Evolutionary conservation across 805 yeast genomes (phyloP).

Genomic region (Zygoascus flipseniorum): DNA sequence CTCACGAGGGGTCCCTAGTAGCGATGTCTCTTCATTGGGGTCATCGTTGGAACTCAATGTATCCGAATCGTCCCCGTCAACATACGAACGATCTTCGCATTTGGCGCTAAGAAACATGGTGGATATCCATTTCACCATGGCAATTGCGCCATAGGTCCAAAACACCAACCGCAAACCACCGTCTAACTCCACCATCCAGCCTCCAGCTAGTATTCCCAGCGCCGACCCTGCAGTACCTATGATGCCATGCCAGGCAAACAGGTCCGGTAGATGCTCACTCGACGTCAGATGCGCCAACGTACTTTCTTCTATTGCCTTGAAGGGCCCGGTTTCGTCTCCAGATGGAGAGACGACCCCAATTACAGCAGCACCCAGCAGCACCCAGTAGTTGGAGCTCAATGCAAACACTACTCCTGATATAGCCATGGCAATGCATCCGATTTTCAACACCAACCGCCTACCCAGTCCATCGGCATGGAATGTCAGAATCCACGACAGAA

Average conservation of each 20-base stretch:
- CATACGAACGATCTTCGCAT: slow-evolving; percentile 31
- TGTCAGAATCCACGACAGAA: slow-evolving; percentile 59
- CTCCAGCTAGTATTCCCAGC: slow-evolving; percentile 58
- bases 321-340: slow-evolving; percentile 89
- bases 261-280: slow-evolving; percentile 43
- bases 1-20: neutral
- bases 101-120: slow-evolving; percentile 36
- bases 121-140: slow-evolving; percentile 38
- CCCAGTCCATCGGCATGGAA: slow-evolving; percentile 73
- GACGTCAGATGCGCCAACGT: slow-evolving; percentile 67
- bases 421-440: slow-evolving; percentile 62
- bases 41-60: neutral
- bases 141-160: slow-evolving; percentile 45
- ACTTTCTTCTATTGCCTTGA: slow-evolving; percentile 78
- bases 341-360: slow-evolving; percentile 83
- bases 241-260: slow-evolving; percentile 67
- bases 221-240: slow-evolving; percentile 68
- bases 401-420: slow-evolving; percentile 59
- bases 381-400: slow-evolving; percentile 40
- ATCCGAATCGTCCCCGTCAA: too few relatives aligned
- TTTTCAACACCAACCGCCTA: slow-evolving; percentile 50
- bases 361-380: slow-evolving; percentile 62
- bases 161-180: slow-evolving; percentile 42
- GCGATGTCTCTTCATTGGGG: neutral
- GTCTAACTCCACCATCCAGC: slow-evolving; percentile 28